A percentile compares a stretch with the other conserved stretches of the same genome.
phyloP scores from a whole-genome alignment of 306 rosid genomes.

The Quercus ilex region DNA sequence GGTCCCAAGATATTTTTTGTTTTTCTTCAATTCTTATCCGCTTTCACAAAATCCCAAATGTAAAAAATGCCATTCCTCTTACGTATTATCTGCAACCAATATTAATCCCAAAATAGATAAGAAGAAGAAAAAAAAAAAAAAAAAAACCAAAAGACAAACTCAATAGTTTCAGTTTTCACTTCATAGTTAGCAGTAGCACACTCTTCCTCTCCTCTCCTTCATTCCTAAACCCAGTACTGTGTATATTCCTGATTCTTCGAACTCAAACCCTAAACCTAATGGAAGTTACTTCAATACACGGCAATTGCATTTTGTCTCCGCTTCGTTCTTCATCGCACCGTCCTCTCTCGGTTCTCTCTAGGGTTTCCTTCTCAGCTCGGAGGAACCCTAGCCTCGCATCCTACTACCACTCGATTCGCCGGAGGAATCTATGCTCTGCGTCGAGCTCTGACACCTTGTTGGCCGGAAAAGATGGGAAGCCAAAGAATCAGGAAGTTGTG shows the following conservation, averaged over 20 bases:
- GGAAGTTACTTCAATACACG: constrained; percentile 49
- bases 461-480: constrained; percentile 42
- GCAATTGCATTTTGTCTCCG: constrained; percentile 42
- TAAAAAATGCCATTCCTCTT: too few relatives aligned
- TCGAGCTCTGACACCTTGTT: constrained; percentile 74
- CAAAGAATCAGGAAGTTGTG: constrained; percentile 29
- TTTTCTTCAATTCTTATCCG: too few relatives aligned
- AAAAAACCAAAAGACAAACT: too few relatives aligned
- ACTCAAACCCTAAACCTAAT: constrained; percentile 28
- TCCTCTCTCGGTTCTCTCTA: constrained; percentile 26
- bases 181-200: neutral
- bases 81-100: too few relatives aligned
- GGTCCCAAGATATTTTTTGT: too few relatives aligned
- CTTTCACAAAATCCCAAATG: too few relatives aligned
- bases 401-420: constrained; percentile 21
- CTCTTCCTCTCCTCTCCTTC: neutral
- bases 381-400: neutral
- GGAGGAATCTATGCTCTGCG: constrained; percentile 41
- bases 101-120: too few relatives aligned
- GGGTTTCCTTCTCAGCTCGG: constrained; percentile 32
- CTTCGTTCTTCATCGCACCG: constrained; percentile 31
- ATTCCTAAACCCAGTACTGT: neutral
- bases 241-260: neutral
- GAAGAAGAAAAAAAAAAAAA: too few relatives aligned
- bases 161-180: too few relatives aligned